Percentiles rank a stretch among this genome's conserved stretches.
Evolutionary conservation across 2,329 filamentous ascomycete genomes (phyloP).

Genomic region (Bipolaris sorokiniana): DNA sequence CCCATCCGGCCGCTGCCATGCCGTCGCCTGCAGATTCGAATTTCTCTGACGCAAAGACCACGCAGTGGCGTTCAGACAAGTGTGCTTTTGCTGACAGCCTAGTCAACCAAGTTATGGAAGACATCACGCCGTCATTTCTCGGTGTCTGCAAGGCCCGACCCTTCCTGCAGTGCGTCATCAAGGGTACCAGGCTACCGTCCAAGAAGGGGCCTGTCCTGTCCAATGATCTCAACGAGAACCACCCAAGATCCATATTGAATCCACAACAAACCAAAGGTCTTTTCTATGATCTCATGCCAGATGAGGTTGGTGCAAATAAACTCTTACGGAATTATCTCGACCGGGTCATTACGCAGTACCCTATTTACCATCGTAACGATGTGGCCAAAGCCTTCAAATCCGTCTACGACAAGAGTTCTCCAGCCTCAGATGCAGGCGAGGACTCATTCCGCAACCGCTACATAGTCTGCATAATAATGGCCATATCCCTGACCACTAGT

Average conservation of each 20-base stretch:
- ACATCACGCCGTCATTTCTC: constrained; percentile 46
- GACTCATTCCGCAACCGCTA: constrained; percentile 42
- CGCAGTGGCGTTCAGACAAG: constrained; percentile 28
- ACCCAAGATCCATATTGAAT: constrained; percentile 47
- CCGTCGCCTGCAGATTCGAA: constrained; percentile 37
- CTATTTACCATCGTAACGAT: constrained; percentile 46
- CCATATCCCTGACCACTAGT: constrained; percentile 45
- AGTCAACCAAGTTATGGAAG: constrained; percentile 44
- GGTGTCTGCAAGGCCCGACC: constrained; percentile 43
- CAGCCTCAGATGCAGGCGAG: constrained; percentile 26
- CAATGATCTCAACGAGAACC: constrained; percentile 46
- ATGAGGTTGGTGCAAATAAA: constrained; percentile 40
- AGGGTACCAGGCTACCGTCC: constrained; percentile 44
- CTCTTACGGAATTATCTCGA: constrained; percentile 44
- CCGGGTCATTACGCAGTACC: constrained; percentile 46
- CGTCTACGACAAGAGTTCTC: constrained; percentile 37
- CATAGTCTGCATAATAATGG: constrained; percentile 48
- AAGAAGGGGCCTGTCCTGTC: constrained; percentile 42
- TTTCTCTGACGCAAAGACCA: constrained; percentile 26
- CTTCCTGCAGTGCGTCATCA: constrained; percentile 45
- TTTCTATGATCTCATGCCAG: constrained; percentile 37
- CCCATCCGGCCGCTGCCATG: constrained; percentile 23
- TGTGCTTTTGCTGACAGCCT: constrained; percentile 40
- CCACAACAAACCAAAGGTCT: constrained; percentile 37
- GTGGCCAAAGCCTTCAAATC: constrained; percentile 43